phyloP scores from a whole-genome alignment of 352 stramenopile species.

The Globisporangium uncinulatum region DNA sequence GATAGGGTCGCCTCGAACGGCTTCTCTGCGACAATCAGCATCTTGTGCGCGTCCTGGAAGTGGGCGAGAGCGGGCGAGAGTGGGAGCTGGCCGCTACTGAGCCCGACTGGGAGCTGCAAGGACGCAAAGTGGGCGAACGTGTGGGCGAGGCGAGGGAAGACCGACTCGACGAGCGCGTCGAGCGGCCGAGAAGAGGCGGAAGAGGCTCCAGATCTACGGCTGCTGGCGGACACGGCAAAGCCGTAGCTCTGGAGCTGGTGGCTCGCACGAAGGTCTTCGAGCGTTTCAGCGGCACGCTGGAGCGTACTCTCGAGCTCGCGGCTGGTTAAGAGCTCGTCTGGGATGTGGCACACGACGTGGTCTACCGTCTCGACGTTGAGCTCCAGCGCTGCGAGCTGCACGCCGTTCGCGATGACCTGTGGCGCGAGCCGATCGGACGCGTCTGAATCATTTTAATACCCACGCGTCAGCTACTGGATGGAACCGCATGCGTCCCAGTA shows the following conservation, averaged over 20 bases:
- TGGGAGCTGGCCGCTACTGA: constrained; percentile 29
- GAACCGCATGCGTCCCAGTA: too few relatives aligned
- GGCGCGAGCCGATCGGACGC: constrained; percentile 29
- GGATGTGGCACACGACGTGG: constrained; percentile 57
- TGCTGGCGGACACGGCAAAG: constrained; percentile 30
- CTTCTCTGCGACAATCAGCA: constrained; percentile 61
- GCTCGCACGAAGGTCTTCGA: constrained; percentile 35
- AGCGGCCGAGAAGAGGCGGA: constrained; percentile 15
- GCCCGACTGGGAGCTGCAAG: constrained; percentile 49
- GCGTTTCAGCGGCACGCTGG: constrained; percentile 19
- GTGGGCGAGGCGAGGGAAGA: constrained; percentile 32
- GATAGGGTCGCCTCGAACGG: constrained; percentile 55
- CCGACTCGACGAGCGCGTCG: constrained; percentile 38
- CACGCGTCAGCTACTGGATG: not conserved
- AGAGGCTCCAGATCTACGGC: too few relatives aligned
- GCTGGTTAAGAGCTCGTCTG: constrained; percentile 34
- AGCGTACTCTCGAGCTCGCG: constrained; percentile 29
- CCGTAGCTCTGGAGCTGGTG: constrained; percentile 62
- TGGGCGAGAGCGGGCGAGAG: constrained; percentile 28
- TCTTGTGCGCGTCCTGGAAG: constrained; percentile 36
- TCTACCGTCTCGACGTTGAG: constrained; percentile 61
- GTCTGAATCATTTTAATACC: constrained; percentile 6
- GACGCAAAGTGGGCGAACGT: constrained; percentile 48
- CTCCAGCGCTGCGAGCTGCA: constrained; percentile 40
- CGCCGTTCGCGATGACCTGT: constrained; percentile 36